phyloP scores from a whole-genome alignment of 1,284 basidiomycete species.

The Marasmius oreades region DNA sequence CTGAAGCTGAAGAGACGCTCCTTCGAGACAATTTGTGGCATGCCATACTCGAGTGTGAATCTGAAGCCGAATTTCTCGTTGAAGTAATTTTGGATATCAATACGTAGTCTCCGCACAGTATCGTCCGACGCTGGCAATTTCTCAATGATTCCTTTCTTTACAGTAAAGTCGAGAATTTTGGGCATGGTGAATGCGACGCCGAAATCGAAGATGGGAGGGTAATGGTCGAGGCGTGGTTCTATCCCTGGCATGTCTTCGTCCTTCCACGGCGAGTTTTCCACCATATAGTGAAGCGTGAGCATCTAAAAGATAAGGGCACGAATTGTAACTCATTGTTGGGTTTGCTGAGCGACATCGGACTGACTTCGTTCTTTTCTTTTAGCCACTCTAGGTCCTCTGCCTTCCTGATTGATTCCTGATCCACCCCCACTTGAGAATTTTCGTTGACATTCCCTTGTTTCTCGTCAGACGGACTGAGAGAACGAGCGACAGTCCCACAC shows the following conservation, averaged over 20 bases:
- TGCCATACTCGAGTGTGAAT: neutral
- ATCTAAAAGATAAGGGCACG: neutral
- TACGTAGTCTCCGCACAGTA: neutral
- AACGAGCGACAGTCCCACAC: too few species aligned
- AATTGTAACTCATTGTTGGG: neutral
- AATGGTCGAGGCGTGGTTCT: neutral
- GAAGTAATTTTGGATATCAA: neutral
- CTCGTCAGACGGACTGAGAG: too few species aligned
- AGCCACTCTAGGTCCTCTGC: neutral
- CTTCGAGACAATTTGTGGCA: neutral
- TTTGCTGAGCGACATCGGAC: neutral
- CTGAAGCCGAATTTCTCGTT: neutral
- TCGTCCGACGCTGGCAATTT: neutral
- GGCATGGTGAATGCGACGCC: neutral
- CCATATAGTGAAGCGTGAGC: neutral
- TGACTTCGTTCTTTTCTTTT: neutral
- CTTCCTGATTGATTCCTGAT: too few species aligned
- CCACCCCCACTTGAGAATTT: neutral
- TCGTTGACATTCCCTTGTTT: too few species aligned
- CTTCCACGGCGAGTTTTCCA: neutral
- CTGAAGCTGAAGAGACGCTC: neutral
- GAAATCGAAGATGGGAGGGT: neutral
- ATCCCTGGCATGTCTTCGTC: neutral
- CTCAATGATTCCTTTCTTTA: neutral
- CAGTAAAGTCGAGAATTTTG: neutral